Conservation (phyloP, 108 stramenopile genomes). For the Cyclotella atomus region DNA sequence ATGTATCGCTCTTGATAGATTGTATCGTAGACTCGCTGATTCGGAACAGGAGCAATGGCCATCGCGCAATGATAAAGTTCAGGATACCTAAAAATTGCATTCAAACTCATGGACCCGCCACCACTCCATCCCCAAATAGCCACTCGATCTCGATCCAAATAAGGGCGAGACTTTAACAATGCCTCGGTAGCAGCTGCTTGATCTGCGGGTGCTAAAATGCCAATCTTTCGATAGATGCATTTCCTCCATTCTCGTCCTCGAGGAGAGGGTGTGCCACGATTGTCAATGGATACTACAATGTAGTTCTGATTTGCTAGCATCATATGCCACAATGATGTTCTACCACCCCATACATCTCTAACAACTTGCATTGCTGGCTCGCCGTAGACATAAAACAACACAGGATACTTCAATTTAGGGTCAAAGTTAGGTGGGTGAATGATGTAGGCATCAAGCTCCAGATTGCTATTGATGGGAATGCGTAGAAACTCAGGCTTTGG, state of each 20-base stretch:
- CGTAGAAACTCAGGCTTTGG: constrained; percentile 49
- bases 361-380: constrained; percentile 53
- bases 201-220: constrained; percentile 43
- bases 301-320: constrained; percentile 46
- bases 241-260: constrained; percentile 48
- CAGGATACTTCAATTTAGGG: constrained; percentile 42
- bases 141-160: constrained; percentile 38
- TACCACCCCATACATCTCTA: constrained; percentile 49
- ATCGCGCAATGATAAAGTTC: constrained; percentile 44
- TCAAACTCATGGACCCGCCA: constrained; percentile 51
- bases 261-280: constrained; percentile 47
- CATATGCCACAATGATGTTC: constrained; percentile 50
- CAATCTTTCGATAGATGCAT: constrained; percentile 51
- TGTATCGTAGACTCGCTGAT: constrained; percentile 48
- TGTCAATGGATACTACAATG: constrained; percentile 44
- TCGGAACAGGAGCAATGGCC: constrained; percentile 49
- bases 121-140: constrained; percentile 56
- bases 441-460: constrained; percentile 50
- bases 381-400: constrained; percentile 46
- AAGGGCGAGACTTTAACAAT: constrained; percentile 39
- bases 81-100: constrained; percentile 50
- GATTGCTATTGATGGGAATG: constrained; percentile 29
- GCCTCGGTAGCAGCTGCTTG: constrained; percentile 40
- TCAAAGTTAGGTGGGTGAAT: constrained; percentile 41
- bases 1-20: constrained; percentile 52